These are phyloP conservation scores for Acer yangbiense DNA, from an alignment of 345 rosid species.

Conservation along the genomic window DNA sequence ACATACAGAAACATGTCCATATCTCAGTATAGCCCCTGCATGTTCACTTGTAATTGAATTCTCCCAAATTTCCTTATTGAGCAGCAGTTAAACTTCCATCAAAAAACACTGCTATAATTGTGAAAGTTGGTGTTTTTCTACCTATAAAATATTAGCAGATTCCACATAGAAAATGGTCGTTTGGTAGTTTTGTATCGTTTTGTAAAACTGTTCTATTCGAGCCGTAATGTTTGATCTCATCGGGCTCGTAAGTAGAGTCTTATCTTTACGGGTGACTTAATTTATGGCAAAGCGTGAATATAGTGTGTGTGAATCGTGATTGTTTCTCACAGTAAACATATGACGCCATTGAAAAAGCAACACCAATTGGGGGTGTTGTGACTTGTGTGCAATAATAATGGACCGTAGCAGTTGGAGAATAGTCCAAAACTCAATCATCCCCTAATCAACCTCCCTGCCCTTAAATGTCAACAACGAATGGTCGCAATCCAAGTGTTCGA, in stretches of 20 bases:
- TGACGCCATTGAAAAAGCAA: slow-evolving; percentile 13
- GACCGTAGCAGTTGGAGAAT: not conserved
- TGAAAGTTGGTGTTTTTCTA: not conserved
- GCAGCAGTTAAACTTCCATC: not conserved
- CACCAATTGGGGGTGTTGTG: not conserved
- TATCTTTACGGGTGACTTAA: no score
- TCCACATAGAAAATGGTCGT: not conserved
- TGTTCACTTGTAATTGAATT: not conserved
- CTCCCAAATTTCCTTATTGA: not conserved
- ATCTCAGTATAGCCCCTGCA: not conserved
- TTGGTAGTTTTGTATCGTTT: no score
- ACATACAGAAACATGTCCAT: no score
- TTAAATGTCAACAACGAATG: slow-evolving; percentile 22
- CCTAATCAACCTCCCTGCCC: not conserved
- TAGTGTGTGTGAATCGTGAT: not conserved
- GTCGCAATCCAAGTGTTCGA: slow-evolving; percentile 23
- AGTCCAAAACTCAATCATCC: slow-evolving; percentile 16
- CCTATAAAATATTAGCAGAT: not conserved
- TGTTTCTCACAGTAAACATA: not conserved
- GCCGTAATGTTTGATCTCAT: no score
- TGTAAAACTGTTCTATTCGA: no score
- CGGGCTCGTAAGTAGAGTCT: no score
- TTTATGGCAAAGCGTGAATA: no score
- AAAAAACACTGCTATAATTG: not conserved
- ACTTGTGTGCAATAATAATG: not conserved